phyloP scores from a whole-genome alignment of 2,329 filamentous ascomycete genomes.

The Biscogniauxia sp. region DNA sequence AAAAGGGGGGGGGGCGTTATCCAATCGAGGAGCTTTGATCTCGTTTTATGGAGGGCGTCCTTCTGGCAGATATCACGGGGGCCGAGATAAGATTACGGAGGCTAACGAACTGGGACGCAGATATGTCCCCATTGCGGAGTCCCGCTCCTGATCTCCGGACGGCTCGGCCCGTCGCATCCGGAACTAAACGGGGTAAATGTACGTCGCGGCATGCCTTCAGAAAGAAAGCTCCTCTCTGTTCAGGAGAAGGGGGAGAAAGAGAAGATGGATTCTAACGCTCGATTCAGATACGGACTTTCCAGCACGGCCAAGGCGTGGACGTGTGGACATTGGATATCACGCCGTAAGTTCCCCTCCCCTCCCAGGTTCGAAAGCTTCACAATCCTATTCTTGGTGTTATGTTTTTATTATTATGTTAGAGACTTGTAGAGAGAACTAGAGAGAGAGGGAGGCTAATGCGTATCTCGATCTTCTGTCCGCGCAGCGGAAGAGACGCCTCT shows the following conservation, averaged over 20 bases:
- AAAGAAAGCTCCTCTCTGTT: background rate
- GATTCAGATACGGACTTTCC: conserved; percentile 41
- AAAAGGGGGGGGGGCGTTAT: no score
- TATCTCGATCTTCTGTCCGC: background rate
- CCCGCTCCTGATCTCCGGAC: conserved; percentile 34
- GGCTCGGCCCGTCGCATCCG: conserved; percentile 21
- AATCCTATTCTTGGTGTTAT: no score
- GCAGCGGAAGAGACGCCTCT: conserved; percentile 37
- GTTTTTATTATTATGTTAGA: background rate
- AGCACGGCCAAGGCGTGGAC: conserved; percentile 38
- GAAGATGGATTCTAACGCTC: background rate
- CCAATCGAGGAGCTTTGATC: no score
- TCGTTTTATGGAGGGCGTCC: no score
- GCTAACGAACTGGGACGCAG: conserved; percentile 28
- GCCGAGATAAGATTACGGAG: no score
- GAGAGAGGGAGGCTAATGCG: background rate
- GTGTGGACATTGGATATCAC: conserved; percentile 38
- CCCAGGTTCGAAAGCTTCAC: no score
- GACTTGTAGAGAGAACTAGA: no score
- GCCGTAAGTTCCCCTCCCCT: conserved; percentile 39
- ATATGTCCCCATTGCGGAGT: conserved; percentile 54
- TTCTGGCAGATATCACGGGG: no score
- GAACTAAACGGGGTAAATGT: conserved; percentile 43
- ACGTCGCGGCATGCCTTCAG: conserved; percentile 12
- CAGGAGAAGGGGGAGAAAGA: background rate